Conservation (phyloP, 768 basidiomycete genomes). For the Tulasnella sp. region DNA sequence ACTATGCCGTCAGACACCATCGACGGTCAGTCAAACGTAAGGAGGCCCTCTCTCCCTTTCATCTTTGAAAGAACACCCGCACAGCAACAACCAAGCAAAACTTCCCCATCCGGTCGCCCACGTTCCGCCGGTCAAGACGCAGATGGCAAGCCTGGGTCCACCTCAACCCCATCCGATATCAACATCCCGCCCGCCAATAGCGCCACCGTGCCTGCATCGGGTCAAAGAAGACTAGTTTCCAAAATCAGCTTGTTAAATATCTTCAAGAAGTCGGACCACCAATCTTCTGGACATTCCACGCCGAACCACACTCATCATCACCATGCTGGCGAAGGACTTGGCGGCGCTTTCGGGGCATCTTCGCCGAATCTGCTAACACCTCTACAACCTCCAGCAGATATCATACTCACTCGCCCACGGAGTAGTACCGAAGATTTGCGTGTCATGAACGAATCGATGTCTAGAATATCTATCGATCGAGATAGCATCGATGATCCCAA, state of each 20-base stretch:
- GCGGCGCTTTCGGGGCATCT: slow-evolving; percentile 1
- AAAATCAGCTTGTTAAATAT: slow-evolving; percentile 19
- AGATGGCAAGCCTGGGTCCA: slow-evolving; percentile 26
- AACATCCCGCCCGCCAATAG: slow-evolving; percentile 3
- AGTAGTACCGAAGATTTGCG: slow-evolving; percentile 7
- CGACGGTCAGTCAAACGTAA: slow-evolving; percentile 20
- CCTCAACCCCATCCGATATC: slow-evolving; percentile 18
- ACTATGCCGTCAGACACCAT: slow-evolving; percentile 3
- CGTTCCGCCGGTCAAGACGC: slow-evolving; percentile 60
- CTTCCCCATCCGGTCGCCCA: slow-evolving; percentile 43
- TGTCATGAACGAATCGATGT: no score
- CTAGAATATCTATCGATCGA: slow-evolving; percentile 5
- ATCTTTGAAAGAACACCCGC: slow-evolving; percentile 29
- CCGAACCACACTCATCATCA: slow-evolving; percentile 3
- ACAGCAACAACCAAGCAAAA: slow-evolving; percentile 23
- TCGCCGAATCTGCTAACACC: slow-evolving; percentile 12
- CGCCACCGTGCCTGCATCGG: neutral
- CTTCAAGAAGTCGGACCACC: slow-evolving; percentile 16
- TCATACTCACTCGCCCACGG: neutral
- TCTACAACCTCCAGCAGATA: neutral
- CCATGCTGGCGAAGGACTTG: neutral
- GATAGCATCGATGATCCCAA: neutral
- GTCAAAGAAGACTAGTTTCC: slow-evolving; percentile 13
- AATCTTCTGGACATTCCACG: neutral
- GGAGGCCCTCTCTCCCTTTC: slow-evolving; percentile 60